Base-by-base conservation (phyloP, 1,284 basidiomycete species). In the Pterula multifida region DNA sequence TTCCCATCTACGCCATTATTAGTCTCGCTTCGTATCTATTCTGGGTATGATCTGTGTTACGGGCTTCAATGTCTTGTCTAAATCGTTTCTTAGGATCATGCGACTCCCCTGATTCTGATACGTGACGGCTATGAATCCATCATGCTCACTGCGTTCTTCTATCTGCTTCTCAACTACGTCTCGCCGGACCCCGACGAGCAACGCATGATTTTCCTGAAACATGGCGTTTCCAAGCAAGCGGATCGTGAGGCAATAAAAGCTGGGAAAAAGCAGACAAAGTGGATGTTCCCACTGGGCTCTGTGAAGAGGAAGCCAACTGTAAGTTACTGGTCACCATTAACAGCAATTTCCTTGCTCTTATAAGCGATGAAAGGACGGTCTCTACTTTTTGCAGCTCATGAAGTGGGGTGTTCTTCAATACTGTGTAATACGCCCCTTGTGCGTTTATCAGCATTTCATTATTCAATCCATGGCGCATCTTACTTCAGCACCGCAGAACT, bases 361-460 rank as follows among this genome's bases (percentile, higher is more conserved):
- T 32, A 15, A 6, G 39, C 39, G 6, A 42, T 4, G 9, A 6
- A 11, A 81, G 75, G 78, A 82, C 57, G 82, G 79, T 0, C 63
- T 87, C 15, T 79, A 81, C 55, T 88, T 88, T 58, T 63, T 90
- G 32, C 84, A 86, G 60, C 62, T 84, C 46, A 85, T 85, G 79
- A 89, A 88, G 64, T 85, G 85, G 78, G 79, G 77, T 17, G 78
- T 90, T 9, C 67, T 88, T n/a, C 87, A 90, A 59, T 89, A 89
- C 57, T 85, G 83, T 63, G 74, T 87, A 47, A 62, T 85, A 26
- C 70, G 84, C 52, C 84, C 85, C 1, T 57, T 71, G 77, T 79
- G 57, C 49, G 72, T 66, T 25, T 50, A 51, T n/a, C n/a, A 36
- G 13, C 25, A 13, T n/a, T 23, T 36, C 19, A 26, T 32, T 26